phyloP scores from a whole-genome alignment of 768 basidiomycete genomes.

The Suillus clintonianus region DNA sequence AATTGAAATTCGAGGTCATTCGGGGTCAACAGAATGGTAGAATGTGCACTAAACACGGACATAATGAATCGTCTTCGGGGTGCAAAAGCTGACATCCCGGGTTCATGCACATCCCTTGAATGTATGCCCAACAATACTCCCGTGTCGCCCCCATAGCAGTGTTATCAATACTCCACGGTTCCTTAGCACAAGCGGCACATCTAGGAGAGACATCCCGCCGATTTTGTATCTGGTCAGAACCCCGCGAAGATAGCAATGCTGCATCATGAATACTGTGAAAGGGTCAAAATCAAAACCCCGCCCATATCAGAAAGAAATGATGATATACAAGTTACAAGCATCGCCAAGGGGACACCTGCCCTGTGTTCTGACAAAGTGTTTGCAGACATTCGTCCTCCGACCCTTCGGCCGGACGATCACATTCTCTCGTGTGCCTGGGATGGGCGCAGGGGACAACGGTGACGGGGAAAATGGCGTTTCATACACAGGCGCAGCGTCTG shows the following conservation, averaged over 20 bases:
- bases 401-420: constrained; percentile 17
- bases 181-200: neutral
- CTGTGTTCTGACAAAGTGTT: constrained; percentile 42
- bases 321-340: constrained; percentile 45
- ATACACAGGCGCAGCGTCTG: constrained; percentile 9
- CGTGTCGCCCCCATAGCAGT: constrained; percentile 6
- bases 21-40: neutral
- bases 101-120: constrained; percentile 35
- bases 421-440: neutral
- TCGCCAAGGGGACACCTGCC: constrained; percentile 46
- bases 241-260: neutral
- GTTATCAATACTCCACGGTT: neutral
- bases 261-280: constrained; percentile 21
- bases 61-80: constrained; percentile 28
- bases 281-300: constrained; percentile 2
- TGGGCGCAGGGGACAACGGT: neutral
- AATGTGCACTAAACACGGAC: constrained; percentile 26
- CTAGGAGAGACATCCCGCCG: neutral
- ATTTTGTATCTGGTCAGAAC: neutral
- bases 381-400: constrained; percentile 42
- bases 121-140: constrained; percentile 40
- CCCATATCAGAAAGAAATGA: neutral
- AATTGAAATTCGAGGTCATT: constrained; percentile 1
- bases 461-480: neutral
- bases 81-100: constrained; percentile 33